These are phyloP conservation scores for Auricularia heimuer DNA, from an alignment of 768 basidiomycete genomes.

Conservation along the genomic window DNA sequence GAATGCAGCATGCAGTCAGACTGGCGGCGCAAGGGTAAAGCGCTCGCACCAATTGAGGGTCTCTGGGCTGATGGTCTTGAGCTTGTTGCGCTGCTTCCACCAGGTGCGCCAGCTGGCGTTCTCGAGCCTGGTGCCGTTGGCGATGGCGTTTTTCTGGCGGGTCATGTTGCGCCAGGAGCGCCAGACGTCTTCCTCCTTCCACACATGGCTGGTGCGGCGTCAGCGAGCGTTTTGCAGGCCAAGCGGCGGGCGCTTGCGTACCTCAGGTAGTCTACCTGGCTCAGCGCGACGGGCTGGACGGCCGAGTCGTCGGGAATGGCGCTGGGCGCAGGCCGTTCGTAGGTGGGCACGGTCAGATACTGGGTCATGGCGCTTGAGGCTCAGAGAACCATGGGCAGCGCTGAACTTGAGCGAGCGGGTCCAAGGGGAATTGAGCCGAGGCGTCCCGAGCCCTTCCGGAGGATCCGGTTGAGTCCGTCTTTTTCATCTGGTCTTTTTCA, in stretches of 20 bases:
- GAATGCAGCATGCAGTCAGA: slow-evolving; percentile 6
- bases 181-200: slow-evolving; percentile 98
- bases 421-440: too few species aligned
- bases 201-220: slow-evolving; percentile 52
- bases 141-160: slow-evolving; percentile 94
- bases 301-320: slow-evolving; percentile 65
- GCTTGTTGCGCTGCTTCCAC: slow-evolving; percentile 97
- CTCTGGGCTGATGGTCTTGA: slow-evolving; percentile 92
- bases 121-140: slow-evolving; percentile 89
- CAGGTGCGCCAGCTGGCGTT: slow-evolving; percentile 98
- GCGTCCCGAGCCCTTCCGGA: too few species aligned
- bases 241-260: neutral
- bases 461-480: too few species aligned
- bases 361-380: slow-evolving; percentile 26
- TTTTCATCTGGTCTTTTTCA: too few species aligned
- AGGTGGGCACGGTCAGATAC: slow-evolving; percentile 60
- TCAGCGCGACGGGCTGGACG: slow-evolving; percentile 74
- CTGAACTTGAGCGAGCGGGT: too few species aligned
- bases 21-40: neutral
- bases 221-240: neutral
- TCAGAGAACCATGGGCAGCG: neutral
- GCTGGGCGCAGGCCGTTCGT: slow-evolving; percentile 31
- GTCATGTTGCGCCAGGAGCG: slow-evolving; percentile 98
- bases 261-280: slow-evolving; percentile 94
- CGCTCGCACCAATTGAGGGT: slow-evolving; percentile 83